These are phyloP conservation scores for Penicillium polonicum DNA, from an alignment of 2,329 filamentous ascomycete genomes.

Conservation along the genomic window DNA sequence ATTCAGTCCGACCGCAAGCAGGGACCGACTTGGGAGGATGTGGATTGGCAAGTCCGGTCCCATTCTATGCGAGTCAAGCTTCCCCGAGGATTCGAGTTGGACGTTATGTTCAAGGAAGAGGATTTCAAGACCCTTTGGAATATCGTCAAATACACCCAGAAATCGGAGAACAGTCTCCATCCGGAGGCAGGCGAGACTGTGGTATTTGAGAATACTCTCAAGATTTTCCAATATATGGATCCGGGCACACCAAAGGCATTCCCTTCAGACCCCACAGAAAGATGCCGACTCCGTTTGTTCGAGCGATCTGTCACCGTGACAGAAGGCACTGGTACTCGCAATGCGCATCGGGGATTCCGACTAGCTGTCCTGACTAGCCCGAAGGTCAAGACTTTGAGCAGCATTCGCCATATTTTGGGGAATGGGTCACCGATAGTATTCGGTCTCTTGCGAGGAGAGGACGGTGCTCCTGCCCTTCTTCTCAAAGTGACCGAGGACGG, in stretches of 20 bases:
- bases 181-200: slow-evolving; percentile 68
- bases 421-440: slow-evolving; percentile 71
- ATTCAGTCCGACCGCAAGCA: slow-evolving; percentile 67
- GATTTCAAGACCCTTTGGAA: slow-evolving; percentile 78
- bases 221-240: slow-evolving; percentile 79
- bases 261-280: slow-evolving; percentile 68
- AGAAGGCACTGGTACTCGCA: slow-evolving; percentile 70
- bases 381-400: slow-evolving; percentile 73
- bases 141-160: slow-evolving; percentile 80
- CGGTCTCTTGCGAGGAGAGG: slow-evolving; percentile 71
- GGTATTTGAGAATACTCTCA: slow-evolving; percentile 67
- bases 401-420: slow-evolving; percentile 67
- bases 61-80: slow-evolving; percentile 67
- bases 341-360: slow-evolving; percentile 75
- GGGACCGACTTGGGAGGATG: slow-evolving; percentile 76
- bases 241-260: slow-evolving; percentile 69
- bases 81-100: slow-evolving; percentile 72
- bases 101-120: slow-evolving; percentile 68
- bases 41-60: slow-evolving; percentile 72
- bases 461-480: slow-evolving; percentile 66
- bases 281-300: slow-evolving; percentile 73
- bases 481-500: slow-evolving; percentile 68
- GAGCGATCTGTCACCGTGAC: slow-evolving; percentile 67
- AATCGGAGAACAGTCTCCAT: slow-evolving; percentile 69
- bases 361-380: slow-evolving; percentile 75